phyloP scores from a whole-genome alignment of 176 grass and related monocot genomes.

The Ananas comosus region DNA sequence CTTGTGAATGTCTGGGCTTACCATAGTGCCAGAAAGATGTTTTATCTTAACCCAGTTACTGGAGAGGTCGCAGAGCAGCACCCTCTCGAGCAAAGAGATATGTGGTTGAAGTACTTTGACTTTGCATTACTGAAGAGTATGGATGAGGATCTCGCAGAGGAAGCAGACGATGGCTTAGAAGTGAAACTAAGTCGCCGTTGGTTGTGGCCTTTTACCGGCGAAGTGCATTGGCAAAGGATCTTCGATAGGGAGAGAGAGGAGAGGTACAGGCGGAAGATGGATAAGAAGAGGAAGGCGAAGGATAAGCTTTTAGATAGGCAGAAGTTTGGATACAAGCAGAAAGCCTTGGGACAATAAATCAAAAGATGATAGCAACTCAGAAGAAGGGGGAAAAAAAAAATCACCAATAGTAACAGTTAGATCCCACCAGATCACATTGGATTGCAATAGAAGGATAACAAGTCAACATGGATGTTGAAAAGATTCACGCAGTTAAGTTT shows the following conservation, averaged over 20 bases:
- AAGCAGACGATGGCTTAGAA: conserved; percentile 73
- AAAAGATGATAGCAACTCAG: conserved; percentile 2
- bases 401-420: background rate
- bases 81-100: conserved; percentile 44
- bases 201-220: conserved; percentile 83
- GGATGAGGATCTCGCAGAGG: conserved; percentile 97
- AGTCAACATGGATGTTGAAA: background rate
- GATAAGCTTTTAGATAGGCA: conserved; percentile 80
- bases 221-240: conserved; percentile 83
- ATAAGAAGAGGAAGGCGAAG: conserved; percentile 84
- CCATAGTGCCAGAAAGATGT: conserved; percentile 80
- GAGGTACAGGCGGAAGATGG: conserved; percentile 68
- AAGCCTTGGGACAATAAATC: conserved; percentile 58
- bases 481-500: conserved; percentile 8
- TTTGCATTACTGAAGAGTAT: conserved; percentile 77
- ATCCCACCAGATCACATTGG: no score
- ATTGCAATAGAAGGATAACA: no score
- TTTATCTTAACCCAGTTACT: conserved; percentile 65
- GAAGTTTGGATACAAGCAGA: conserved; percentile 90
- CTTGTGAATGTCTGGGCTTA: conserved; percentile 98
- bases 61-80: conserved; percentile 64
- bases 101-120: conserved; percentile 93
- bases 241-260: conserved; percentile 76
- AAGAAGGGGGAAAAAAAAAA: background rate
- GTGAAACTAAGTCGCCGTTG: conserved; percentile 33